These are phyloP conservation scores for Carex sylvatica DNA, from an alignment of 202 grass and related monocot genomes.

Conservation along the genomic window DNA sequence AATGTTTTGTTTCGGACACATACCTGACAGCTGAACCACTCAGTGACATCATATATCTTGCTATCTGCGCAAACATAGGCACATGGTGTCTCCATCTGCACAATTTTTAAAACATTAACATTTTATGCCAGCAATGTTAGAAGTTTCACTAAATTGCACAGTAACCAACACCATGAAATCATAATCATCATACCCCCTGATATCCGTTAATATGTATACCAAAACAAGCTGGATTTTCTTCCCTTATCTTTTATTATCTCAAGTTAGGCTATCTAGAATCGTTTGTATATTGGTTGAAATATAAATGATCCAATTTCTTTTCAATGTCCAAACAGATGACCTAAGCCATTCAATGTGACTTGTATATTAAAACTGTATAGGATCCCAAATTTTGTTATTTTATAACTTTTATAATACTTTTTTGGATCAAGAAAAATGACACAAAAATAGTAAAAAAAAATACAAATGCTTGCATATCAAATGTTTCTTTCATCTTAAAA, in stretches of 20 bases:
- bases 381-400: not conserved
- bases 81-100: constrained; percentile 71
- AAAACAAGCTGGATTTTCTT: not conserved
- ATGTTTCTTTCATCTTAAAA: not conserved
- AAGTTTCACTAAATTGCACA: not conserved
- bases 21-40: constrained; percentile 98
- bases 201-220: not conserved
- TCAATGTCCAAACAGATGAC: not conserved
- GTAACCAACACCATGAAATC: not conserved
- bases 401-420: not conserved
- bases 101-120: constrained; percentile 32
- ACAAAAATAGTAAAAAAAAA: not conserved
- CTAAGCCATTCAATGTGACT: not conserved
- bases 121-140: constrained; percentile 19
- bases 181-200: not conserved
- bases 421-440: not conserved
- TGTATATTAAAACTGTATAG: not conserved
- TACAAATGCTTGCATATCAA: not conserved
- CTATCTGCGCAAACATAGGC: constrained; percentile 88
- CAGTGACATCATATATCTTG: constrained; percentile 90
- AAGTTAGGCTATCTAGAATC: not conserved
- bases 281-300: not conserved
- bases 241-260: not conserved
- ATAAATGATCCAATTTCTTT: not conserved
- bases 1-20: constrained; percentile 1